Conservation (phyloP, 805 yeast species). For the Ogataea parapolymorpha region DNA sequence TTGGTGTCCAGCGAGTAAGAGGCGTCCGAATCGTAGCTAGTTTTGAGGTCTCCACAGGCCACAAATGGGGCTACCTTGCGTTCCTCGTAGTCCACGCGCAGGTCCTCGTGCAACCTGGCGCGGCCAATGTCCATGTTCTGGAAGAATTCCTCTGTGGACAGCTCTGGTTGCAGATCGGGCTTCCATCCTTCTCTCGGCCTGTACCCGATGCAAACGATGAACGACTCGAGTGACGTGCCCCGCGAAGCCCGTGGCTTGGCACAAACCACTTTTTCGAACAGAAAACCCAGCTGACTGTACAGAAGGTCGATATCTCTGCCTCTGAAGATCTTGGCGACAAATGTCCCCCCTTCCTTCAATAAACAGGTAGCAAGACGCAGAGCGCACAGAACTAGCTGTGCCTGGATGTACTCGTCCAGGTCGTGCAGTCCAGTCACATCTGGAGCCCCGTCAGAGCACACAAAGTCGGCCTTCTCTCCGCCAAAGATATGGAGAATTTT, state of each 20-base stretch:
- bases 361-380: conserved; percentile 87
- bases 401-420: conserved; percentile 94
- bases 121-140: conserved; percentile 59
- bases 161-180: conserved; percentile 51
- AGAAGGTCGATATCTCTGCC: conserved; percentile 93
- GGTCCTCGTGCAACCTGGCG: conserved; percentile 43
- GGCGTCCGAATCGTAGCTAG: conserved; percentile 89
- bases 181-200: conserved; percentile 81
- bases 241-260: conserved; percentile 96
- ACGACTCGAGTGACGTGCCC: conserved; percentile 91
- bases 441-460: conserved; percentile 97
- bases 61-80: conserved; percentile 84
- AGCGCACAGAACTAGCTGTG: conserved; percentile 88
- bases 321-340: conserved; percentile 94
- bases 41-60: conserved; percentile 87
- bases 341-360: conserved; percentile 83
- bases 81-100: conserved; percentile 55
- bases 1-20: conserved; percentile 63
- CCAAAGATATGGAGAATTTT: conserved; percentile 78
- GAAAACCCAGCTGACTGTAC: conserved; percentile 85
- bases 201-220: conserved; percentile 88
- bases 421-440: conserved; percentile 98
- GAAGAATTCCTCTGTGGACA: conserved; percentile 80
- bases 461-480: conserved; percentile 92
- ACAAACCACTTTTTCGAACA: conserved; percentile 85